Base-by-base conservation (phyloP, 306 rosid species). In the Medicago lupulina region DNA sequence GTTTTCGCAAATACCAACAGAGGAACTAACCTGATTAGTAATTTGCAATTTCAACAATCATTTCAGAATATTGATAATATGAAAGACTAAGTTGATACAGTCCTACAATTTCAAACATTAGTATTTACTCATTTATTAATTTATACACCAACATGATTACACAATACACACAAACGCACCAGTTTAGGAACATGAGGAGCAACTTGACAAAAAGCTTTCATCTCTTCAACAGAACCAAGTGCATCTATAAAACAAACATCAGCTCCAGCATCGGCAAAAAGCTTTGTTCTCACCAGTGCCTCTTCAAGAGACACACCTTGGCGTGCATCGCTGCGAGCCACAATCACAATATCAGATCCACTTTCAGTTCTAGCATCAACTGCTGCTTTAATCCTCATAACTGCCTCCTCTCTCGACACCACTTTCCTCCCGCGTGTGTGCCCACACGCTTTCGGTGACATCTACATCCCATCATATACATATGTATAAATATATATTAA, bases 211-310 rank as follows among this genome's bases (percentile, higher is more conserved):
- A 94, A 80, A 79, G 90, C 87, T 36, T 76, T 89, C 98, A 94
- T 94, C 83, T 94, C 97, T 59, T 94, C 91, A 64, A 79, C 87
- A 6, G 98, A 88, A 66, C 87, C 70, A 13, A 94, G 80, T 31
- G 98, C 98, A 73, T 94, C 98, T 16, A 91, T 78, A 74, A 94
- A 94, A 78, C 91, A 89, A 85, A 90, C 95, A 81, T 91, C 98
- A 21, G 97, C 98, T 70, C 98, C 98, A 64, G 89, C 98, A 79
- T 94, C 98, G 5, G 91, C 95, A 79, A 83, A 94, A 3, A 91
- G 91, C 83, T 83, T 94, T 51, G 85, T 61, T 78, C 98, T 94
- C 67, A 82, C 77, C 47, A 94, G 82, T 9, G 97, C 87, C 77
- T 94, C 97, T 7, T 84, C 91, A 64, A 94, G 76, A 16, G 97